These are phyloP conservation scores for Coemansia sp. DNA, from an alignment of 192 early-diverging fungal genomes.

Conservation along the genomic window DNA sequence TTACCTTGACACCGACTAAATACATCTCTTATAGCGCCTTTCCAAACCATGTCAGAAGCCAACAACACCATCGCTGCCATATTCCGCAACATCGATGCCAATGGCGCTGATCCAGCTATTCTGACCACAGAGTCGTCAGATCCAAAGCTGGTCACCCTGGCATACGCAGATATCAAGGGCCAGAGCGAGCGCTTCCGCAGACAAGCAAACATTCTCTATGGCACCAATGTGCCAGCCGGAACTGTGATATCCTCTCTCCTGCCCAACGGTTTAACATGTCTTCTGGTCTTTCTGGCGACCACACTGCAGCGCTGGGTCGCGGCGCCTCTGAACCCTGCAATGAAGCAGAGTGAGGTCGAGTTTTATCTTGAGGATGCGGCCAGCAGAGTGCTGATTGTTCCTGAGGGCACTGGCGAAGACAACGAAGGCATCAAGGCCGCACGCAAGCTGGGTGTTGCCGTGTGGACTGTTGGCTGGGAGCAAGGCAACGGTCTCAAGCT, in stretches of 20 bases:
- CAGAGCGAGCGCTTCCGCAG: conserved; percentile 46
- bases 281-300: conserved; percentile 67
- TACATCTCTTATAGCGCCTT: neutral
- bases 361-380: conserved; percentile 77
- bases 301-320: conserved; percentile 62
- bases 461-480: conserved; percentile 62
- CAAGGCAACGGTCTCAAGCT: conserved; percentile 26
- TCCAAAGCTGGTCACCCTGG: conserved; percentile 32
- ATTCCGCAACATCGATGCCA: conserved; percentile 21
- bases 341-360: conserved; percentile 68
- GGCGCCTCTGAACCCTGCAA: conserved; percentile 71
- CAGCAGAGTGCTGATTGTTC: conserved; percentile 63
- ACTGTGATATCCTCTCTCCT: conserved; percentile 58
- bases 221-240: conserved; percentile 29
- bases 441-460: conserved; percentile 46
- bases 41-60: conserved; percentile 9
- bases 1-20: neutral
- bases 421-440: conserved; percentile 63
- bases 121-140: conserved; percentile 47
- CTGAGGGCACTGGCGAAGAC: conserved; percentile 53
- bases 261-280: conserved; percentile 70
- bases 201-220: conserved; percentile 27
- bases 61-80: conserved; percentile 43
- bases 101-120: conserved; percentile 30
- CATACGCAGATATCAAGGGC: conserved; percentile 42